Percentiles rank a stretch among this genome's conserved stretches.
Conservation (phyloP, 768 basidiomycete species). For the Cystofilobasidium capitatum region DNA sequence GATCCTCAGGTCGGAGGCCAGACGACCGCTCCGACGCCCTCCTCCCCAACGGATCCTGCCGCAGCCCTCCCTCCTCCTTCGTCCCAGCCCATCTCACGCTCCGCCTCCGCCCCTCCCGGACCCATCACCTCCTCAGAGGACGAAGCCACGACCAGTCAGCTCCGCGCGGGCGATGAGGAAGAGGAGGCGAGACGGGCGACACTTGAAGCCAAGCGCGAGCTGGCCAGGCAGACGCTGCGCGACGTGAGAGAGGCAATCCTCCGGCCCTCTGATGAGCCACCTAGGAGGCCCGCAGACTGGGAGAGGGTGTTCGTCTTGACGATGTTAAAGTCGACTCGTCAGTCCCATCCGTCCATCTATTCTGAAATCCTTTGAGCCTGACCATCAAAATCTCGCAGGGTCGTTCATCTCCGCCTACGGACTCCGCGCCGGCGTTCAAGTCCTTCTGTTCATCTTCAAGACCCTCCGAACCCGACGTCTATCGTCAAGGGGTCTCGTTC, state of each 20-base stretch:
- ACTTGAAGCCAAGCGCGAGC: constrained; percentile 6
- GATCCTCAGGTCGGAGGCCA: background rate
- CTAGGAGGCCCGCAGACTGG: constrained; percentile 34
- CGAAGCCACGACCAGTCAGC: no score
- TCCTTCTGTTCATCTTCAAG: constrained; percentile 12
- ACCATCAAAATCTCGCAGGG: background rate
- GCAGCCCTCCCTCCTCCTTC: background rate
- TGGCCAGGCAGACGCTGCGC: constrained; percentile 15
- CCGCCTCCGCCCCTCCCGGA: background rate
- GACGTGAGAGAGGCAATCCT: constrained; percentile 36
- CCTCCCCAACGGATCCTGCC: background rate
- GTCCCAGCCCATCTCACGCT: background rate
- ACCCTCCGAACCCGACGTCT: background rate
- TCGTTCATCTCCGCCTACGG: constrained; percentile 23
- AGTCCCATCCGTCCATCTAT: background rate
- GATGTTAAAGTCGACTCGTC: constrained; percentile 10
- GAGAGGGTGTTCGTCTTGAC: constrained; percentile 38
- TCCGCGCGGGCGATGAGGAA: constrained; percentile 30
- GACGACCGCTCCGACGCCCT: background rate
- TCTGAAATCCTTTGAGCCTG: no score
- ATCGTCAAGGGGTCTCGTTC: background rate
- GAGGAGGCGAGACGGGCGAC: background rate
- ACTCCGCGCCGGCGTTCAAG: constrained; percentile 23
- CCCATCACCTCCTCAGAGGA: no score
- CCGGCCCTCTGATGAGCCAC: constrained; percentile 34